Evolutionary conservation across 805 yeast species (phyloP), one percentile per base, ranked within the genome.

Genomic region (Ogataea nonfermentans): DNA sequence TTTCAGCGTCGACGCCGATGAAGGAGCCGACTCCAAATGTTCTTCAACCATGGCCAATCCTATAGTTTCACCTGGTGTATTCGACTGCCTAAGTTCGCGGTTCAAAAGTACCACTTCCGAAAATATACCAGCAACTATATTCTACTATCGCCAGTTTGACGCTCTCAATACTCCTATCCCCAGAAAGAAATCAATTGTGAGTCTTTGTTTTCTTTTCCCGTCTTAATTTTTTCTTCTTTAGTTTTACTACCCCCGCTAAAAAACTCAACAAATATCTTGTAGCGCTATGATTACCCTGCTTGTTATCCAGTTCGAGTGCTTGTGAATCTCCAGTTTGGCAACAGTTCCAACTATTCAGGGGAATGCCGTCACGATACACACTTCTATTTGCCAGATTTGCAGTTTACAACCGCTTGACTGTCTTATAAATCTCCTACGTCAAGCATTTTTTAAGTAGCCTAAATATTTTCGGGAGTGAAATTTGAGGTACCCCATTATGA

Each of bases 151-250:
- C 29, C 29, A 33, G 42, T 20, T 33, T 15, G 24, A 33, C 25
- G 42, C 27, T 32, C 29, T 11, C 17, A 16, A 29, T 32, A 39
- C 25, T 34, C 37, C 41, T 23, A 34, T 39, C 34, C 26, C 42
- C 42, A 39, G 30, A 24, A 32, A 39, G 42, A 39, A 39, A 28
- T 15, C 37, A 23, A 27, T 15, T 28, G 29, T 28, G 36, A 22
- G 14, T 26, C 35, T 37, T 37, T 37, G 41, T 37, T 37, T 37
- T 37, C 36, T 33, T 39, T 33, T 39, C 37, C 34, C 13, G 33
- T 33, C 29, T 27, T 39, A 25, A 25, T 39, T 39, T 28, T 32
- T 24, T 32, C 32, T 16, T 13, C 9, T 11, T 17, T 23, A n/a
- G 9, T 24, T 32, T 33, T 39, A 14, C 28, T 23, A 14, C 34